Percentiles rank a stretch among this genome's conserved stretches.
phyloP scores from a whole-genome alignment of 352 stramenopile genomes.

The Globisporangium echinulatum region DNA sequence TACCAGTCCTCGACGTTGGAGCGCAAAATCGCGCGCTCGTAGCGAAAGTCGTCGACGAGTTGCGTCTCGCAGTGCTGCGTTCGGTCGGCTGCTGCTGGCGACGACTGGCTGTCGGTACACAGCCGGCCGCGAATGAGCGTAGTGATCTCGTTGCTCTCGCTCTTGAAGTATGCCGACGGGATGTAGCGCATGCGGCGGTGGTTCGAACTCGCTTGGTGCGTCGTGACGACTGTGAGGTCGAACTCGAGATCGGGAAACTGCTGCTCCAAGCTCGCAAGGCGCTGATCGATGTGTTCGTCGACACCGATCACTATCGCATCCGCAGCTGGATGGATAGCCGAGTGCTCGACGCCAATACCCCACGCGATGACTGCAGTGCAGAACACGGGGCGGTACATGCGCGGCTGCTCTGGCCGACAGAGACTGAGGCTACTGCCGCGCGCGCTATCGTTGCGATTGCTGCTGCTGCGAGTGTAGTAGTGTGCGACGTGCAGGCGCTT shows the following conservation, averaged over 20 bases:
- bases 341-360: constrained; percentile 5
- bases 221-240: constrained; percentile 19
- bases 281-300: constrained; percentile 18
- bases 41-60: constrained; percentile 48
- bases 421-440: not conserved
- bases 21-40: constrained; percentile 31
- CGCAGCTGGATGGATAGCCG: not conserved
- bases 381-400: constrained; percentile 4
- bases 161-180: constrained; percentile 1
- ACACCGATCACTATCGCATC: constrained; percentile 8
- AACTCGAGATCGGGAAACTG: constrained; percentile 23
- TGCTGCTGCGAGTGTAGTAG: constrained; percentile 1
- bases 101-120: constrained; percentile 6
- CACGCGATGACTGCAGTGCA: constrained; percentile 13
- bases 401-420: constrained; percentile 3
- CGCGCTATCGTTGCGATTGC: not conserved
- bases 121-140: constrained; percentile 24
- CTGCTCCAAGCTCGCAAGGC: constrained; percentile 16
- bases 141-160: constrained; percentile 23
- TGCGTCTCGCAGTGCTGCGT: constrained; percentile 19
- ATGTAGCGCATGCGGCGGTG: not conserved
- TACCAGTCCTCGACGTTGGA: constrained; percentile 33
- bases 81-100: not conserved
- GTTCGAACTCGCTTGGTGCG: not conserved
- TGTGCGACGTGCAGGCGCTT: constrained; percentile 24